Evolutionary conservation across 768 basidiomycete species (phyloP).

Genomic region (Chalciporus pseudorubinellus): DNA sequence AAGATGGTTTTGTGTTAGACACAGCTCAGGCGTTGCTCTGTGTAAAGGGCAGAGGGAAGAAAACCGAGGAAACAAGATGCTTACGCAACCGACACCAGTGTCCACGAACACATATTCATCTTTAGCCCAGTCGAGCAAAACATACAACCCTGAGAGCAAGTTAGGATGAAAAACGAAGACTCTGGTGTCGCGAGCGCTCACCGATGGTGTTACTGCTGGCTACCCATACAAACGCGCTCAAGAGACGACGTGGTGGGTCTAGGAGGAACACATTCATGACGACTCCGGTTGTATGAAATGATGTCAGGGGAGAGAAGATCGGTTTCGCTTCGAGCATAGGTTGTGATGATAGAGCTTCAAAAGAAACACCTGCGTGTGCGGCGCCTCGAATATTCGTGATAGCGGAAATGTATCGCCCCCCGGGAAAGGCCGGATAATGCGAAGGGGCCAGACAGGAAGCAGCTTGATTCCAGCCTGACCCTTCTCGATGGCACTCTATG

Average conservation of each 20-base stretch:
- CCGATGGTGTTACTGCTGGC: slow-evolving; percentile 39
- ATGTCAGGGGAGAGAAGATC: slow-evolving; percentile 55
- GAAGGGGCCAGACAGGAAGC: slow-evolving; percentile 5
- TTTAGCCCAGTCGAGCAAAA: slow-evolving; percentile 63
- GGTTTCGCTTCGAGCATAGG: slow-evolving; percentile 34
- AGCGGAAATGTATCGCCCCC: background rate
- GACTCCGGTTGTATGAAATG: slow-evolving; percentile 61
- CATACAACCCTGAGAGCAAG: slow-evolving; percentile 48
- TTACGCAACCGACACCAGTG: slow-evolving; percentile 70
- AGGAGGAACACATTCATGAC: slow-evolving; percentile 79
- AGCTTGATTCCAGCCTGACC: background rate
- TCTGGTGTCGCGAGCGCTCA: slow-evolving; percentile 8
- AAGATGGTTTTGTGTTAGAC: slow-evolving; percentile 4
- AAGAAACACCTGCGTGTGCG: slow-evolving; percentile 7
- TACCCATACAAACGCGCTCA: slow-evolving; percentile 73
- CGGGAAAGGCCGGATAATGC: slow-evolving; percentile 7
- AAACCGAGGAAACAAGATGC: slow-evolving; percentile 28
- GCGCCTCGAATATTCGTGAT: background rate
- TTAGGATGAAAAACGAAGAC: too few species aligned
- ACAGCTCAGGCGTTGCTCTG: background rate
- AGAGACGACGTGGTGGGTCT: slow-evolving; percentile 56
- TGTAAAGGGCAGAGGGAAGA: background rate
- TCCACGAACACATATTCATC: slow-evolving; percentile 70
- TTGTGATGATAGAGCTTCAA: slow-evolving; percentile 11
- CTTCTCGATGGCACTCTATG: slow-evolving; percentile 17